These are phyloP conservation scores for Cyclotella baltica DNA, from an alignment of 108 stramenopile species.

Conservation along the genomic window DNA sequence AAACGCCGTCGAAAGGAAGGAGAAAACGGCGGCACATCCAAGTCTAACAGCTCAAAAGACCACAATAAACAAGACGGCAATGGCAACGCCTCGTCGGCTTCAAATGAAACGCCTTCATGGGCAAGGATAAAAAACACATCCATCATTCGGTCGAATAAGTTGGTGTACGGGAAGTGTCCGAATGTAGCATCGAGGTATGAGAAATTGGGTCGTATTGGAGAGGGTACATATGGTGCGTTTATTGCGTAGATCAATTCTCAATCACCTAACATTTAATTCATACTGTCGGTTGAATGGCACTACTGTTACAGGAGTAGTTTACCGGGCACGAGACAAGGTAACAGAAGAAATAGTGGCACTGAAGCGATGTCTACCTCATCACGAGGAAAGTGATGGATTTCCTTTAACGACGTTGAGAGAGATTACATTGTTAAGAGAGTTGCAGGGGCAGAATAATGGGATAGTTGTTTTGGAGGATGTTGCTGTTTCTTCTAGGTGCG, in stretches of 20 bases:
- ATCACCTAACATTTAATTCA: background rate
- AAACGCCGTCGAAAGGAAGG: background rate
- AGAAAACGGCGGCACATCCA: background rate
- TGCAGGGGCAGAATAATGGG: conserved; percentile 59
- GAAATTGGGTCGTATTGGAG: conserved; percentile 94
- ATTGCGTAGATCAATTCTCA: background rate
- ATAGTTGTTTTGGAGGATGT: conserved; percentile 69
- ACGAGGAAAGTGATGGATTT: conserved; percentile 87
- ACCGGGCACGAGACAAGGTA: conserved; percentile 85
- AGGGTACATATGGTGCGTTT: conserved; percentile 94
- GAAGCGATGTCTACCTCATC: conserved; percentile 84
- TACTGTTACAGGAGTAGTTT: conserved; percentile 71
- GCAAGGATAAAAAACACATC: background rate
- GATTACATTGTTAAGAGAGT: conserved; percentile 64
- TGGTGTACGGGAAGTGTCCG: conserved; percentile 58
- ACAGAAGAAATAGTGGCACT: conserved; percentile 67
- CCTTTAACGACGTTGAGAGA: conserved; percentile 87
- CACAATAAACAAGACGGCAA: background rate
- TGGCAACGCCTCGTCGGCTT: background rate
- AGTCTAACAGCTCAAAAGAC: too few relatives aligned
- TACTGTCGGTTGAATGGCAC: background rate
- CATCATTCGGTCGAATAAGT: background rate
- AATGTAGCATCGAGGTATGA: conserved; percentile 84
- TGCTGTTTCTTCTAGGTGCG: conserved; percentile 67
- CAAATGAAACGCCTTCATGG: background rate